Evolutionary conservation across 768 basidiomycete genomes (phyloP).

Genomic region (Xerocomellus amylosporus): DNA sequence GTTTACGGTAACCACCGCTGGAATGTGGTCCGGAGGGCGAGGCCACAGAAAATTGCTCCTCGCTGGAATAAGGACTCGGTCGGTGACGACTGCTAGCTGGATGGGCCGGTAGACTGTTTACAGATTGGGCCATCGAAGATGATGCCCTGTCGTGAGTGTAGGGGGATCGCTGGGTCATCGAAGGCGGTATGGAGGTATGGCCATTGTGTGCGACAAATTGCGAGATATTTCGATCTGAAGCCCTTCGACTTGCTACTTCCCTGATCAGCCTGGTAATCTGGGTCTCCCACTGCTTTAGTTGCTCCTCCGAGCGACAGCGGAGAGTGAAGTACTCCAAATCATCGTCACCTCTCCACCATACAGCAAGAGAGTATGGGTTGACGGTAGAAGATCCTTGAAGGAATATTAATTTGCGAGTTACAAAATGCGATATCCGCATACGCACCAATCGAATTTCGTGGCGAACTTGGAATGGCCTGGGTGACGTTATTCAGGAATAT

Average conservation of each 20-base stretch:
- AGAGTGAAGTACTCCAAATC: slow-evolving; percentile 93
- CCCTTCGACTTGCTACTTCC: slow-evolving; percentile 67
- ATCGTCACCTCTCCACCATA: slow-evolving; percentile 94
- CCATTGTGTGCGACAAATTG: slow-evolving; percentile 44
- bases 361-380: slow-evolving; percentile 75
- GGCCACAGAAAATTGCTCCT: slow-evolving; percentile 36
- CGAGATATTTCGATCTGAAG: slow-evolving; percentile 60
- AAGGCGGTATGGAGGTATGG: slow-evolving; percentile 41
- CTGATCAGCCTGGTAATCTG: slow-evolving; percentile 86
- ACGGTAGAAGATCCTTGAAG: slow-evolving; percentile 44
- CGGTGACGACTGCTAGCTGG: slow-evolving; percentile 35
- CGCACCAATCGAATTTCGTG: slow-evolving; percentile 61
- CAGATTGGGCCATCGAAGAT: slow-evolving; percentile 29
- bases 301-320: slow-evolving; percentile 89
- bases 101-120: slow-evolving; percentile 33
- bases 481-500: slow-evolving; percentile 98
- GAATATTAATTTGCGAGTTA: not conserved
- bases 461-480: slow-evolving; percentile 60
- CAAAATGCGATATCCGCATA: slow-evolving; percentile 17
- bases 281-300: slow-evolving; percentile 88
- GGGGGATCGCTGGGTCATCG: slow-evolving; percentile 34
- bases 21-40: slow-evolving; percentile 34
- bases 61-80: slow-evolving; percentile 38
- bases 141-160: slow-evolving; percentile 38
- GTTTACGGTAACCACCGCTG: slow-evolving; percentile 24